Conservation (phyloP, 2,329 filamentous ascomycete species). For the Exophiala sp. region DNA sequence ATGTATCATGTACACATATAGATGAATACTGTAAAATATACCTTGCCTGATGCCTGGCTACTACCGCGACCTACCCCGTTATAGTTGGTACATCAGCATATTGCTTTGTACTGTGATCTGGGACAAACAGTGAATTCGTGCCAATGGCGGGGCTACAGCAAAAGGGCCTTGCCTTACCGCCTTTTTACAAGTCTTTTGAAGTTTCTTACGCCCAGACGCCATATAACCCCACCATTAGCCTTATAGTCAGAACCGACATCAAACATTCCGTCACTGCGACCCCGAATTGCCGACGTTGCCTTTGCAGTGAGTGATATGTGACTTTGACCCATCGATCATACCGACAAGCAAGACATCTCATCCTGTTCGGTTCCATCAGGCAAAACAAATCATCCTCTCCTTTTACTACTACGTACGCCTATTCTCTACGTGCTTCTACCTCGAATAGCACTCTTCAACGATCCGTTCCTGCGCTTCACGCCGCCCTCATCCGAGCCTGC, state of each 20-base stretch:
- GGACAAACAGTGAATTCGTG: too few species aligned
- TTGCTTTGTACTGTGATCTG: too few species aligned
- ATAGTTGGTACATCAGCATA: too few species aligned
- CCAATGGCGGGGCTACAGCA: neutral
- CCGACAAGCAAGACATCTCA: constrained; percentile 1
- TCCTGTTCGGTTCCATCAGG: constrained; percentile 7
- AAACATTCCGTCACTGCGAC: neutral
- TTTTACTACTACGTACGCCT: neutral
- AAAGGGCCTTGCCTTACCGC: neutral
- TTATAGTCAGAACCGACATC: neutral
- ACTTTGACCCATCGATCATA: constrained; percentile 1
- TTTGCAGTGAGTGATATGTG: neutral
- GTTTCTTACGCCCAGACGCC: too few species aligned
- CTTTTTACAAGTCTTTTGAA: neutral
- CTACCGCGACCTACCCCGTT: too few species aligned
- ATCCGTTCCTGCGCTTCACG: too few species aligned
- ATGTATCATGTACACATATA: too few species aligned
- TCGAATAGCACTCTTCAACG: neutral
- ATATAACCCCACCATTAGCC: neutral
- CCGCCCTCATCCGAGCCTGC: neutral
- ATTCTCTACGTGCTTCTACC: neutral
- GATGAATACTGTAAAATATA: too few species aligned
- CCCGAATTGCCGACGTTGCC: neutral
- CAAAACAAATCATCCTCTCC: neutral
- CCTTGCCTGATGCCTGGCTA: too few species aligned